phyloP scores from a whole-genome alignment of 2,329 filamentous ascomycete species.

The Onygenales sp. region DNA sequence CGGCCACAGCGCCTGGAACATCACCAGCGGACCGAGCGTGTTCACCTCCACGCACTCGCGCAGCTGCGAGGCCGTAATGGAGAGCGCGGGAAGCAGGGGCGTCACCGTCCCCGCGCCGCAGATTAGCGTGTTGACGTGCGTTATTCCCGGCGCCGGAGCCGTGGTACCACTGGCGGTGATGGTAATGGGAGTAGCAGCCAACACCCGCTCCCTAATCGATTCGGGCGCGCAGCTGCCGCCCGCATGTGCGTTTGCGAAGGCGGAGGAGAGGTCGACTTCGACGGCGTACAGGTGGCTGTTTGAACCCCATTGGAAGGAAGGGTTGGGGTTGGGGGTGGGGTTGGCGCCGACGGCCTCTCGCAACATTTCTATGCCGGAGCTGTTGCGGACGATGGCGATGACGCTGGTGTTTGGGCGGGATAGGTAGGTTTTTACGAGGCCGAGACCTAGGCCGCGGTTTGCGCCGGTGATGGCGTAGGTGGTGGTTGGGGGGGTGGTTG shows the following conservation, averaged over 20 bases:
- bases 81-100: constrained; percentile 51
- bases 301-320: not conserved
- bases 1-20: constrained; percentile 16
- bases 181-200: not conserved
- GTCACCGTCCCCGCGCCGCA: constrained; percentile 34
- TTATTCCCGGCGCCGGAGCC: constrained; percentile 5
- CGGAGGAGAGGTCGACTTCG: constrained; percentile 15
- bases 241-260: not conserved
- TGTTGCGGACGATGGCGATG: constrained; percentile 16
- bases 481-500: constrained; percentile 10
- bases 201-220: constrained; percentile 4
- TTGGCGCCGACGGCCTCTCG: not conserved
- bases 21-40: constrained; percentile 26
- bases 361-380: constrained; percentile 7
- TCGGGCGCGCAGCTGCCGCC: not conserved
- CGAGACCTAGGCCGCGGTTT: constrained; percentile 20
- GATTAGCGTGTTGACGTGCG: constrained; percentile 19
- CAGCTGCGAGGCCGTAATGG: constrained; percentile 12
- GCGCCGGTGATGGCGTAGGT: constrained; percentile 23
- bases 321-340: not conserved
- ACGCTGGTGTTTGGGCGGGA: constrained; percentile 14
- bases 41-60: constrained; percentile 15
- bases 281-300: constrained; percentile 13
- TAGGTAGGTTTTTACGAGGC: constrained; percentile 15
- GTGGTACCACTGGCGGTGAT: constrained; percentile 11